These are phyloP conservation scores for Podila epicladia DNA, from an alignment of 192 early-diverging fungal species.

Conservation along the genomic window DNA sequence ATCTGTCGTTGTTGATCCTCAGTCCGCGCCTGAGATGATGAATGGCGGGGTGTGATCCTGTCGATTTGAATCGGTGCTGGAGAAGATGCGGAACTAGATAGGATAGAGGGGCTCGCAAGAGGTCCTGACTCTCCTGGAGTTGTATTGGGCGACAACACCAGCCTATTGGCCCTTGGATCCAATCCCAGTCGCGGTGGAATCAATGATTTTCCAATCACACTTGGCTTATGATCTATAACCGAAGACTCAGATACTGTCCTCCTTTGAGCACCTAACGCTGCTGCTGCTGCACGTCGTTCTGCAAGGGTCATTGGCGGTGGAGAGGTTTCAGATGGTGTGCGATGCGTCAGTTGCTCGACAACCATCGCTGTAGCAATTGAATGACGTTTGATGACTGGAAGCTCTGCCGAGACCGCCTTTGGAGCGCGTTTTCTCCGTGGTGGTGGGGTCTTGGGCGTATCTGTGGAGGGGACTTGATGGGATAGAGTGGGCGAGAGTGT, in stretches of 20 bases:
- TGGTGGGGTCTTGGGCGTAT: slow-evolving; percentile 17
- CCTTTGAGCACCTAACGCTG: slow-evolving; percentile 30
- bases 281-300: slow-evolving; percentile 39
- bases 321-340: background rate
- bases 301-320: slow-evolving; percentile 14
- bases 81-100: slow-evolving; percentile 23
- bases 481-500: too few species aligned
- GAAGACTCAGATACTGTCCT: slow-evolving; percentile 43
- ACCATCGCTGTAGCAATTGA: background rate
- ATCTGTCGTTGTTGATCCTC: slow-evolving; percentile 65
- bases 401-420: slow-evolving; percentile 34
- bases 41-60: slow-evolving; percentile 37
- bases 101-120: slow-evolving; percentile 30
- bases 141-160: slow-evolving; percentile 22
- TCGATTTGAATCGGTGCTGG: slow-evolving; percentile 47
- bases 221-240: background rate
- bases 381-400: slow-evolving; percentile 11
- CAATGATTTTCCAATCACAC: slow-evolving; percentile 1
- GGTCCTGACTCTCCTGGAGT: slow-evolving; percentile 28
- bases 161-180: slow-evolving; percentile 18
- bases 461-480: too few species aligned
- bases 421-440: slow-evolving; percentile 22
- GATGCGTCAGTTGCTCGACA: background rate
- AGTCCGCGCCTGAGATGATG: slow-evolving; percentile 25
- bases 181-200: slow-evolving; percentile 38